Base-by-base conservation (phyloP, 2,329 filamentous ascomycete species). In the Emergomyces orientalis region DNA sequence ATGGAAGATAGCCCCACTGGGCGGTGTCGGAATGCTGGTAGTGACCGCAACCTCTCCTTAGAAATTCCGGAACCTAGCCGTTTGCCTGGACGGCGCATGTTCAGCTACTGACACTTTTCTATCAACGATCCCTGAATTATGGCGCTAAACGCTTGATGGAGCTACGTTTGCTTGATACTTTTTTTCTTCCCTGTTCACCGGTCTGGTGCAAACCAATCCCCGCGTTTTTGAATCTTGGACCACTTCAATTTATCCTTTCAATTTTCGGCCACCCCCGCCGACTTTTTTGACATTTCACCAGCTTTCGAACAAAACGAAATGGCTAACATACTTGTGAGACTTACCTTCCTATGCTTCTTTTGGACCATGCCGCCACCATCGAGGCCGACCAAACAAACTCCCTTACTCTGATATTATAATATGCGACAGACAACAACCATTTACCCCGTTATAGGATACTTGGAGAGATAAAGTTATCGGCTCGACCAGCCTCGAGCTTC, bases 1-100 rank as follows among this genome's bases (percentile, higher is more conserved):
- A 83, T 86, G 78, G 83, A 87, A 68, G 84, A 87, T 68, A 87
- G 84, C 67, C 85, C 85, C 17, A 87, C 84, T 34, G 80, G 79
- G 51, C 75, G 76, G 63, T 76, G 74, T 67, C 75, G 77, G 37
- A 73, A 73, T 63, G 67, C 63, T 34, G 66, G 65, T 34, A 65
- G 68, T 58, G 72, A 77, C 60, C 72, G 70, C 30, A 69, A 63
- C 54, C 68, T 69, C 30, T 68, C 71, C 45, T 66, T 76, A 49
- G 73, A 71, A 51, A 74, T 73, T 25, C 75, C 75, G 37, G 71
- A 71, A n/a, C 70, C 72, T 19, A 67, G 69, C 25, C 75, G 75
- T 37, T 67, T 71, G 13, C 66, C 74, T n/a, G 75, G 74, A n/a
- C 75, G 76, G 43, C 75, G 76, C 27, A 78, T 78, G 76, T 74